Evolutionary conservation across 768 basidiomycete species (phyloP).

Genomic region (Trametes sanguinea): DNA sequence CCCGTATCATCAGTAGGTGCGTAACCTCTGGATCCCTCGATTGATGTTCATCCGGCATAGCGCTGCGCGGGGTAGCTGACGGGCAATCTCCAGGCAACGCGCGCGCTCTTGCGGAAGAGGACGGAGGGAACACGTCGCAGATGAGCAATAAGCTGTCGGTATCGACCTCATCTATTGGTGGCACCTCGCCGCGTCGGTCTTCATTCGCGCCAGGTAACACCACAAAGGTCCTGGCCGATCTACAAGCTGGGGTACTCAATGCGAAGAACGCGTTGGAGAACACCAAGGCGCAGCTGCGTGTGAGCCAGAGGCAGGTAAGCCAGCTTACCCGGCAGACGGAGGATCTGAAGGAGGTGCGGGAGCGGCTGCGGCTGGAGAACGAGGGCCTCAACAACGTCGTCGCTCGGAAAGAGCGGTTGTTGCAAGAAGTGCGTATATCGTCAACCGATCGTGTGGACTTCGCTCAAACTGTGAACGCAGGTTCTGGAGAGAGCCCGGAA

Average conservation of each 20-base stretch:
- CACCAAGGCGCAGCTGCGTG: slow-evolving; percentile 76
- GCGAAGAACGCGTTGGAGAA: slow-evolving; percentile 83
- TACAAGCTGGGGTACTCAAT: slow-evolving; percentile 81
- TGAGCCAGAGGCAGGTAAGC: slow-evolving; percentile 82
- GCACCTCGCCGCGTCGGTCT: slow-evolving; percentile 51
- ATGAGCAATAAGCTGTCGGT: slow-evolving; percentile 26
- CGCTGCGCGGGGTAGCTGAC: slow-evolving; percentile 16
- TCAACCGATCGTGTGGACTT: not conserved
- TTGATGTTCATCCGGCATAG: slow-evolving; percentile 3
- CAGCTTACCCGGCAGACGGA: slow-evolving; percentile 84
- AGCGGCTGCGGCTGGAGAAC: slow-evolving; percentile 80
- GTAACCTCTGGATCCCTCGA: slow-evolving; percentile 30
- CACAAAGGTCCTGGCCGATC: slow-evolving; percentile 84
- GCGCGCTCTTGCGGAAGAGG: slow-evolving; percentile 79
- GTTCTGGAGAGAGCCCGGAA: slow-evolving; percentile 81
- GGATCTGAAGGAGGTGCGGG: slow-evolving; percentile 85
- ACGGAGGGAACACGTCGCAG: slow-evolving; percentile 43
- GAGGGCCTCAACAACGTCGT: slow-evolving; percentile 89
- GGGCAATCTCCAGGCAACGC: slow-evolving; percentile 66
- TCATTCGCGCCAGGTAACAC: slow-evolving; percentile 77
- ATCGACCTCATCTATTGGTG: slow-evolving; percentile 43
- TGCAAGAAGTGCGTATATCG: slow-evolving; percentile 70
- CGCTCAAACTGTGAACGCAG: not conserved
- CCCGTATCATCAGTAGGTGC: slow-evolving; percentile 70
- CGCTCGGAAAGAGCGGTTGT: slow-evolving; percentile 79